Base-by-base conservation (phyloP, 1,284 basidiomycete genomes). In the Coniophora puteana region DNA sequence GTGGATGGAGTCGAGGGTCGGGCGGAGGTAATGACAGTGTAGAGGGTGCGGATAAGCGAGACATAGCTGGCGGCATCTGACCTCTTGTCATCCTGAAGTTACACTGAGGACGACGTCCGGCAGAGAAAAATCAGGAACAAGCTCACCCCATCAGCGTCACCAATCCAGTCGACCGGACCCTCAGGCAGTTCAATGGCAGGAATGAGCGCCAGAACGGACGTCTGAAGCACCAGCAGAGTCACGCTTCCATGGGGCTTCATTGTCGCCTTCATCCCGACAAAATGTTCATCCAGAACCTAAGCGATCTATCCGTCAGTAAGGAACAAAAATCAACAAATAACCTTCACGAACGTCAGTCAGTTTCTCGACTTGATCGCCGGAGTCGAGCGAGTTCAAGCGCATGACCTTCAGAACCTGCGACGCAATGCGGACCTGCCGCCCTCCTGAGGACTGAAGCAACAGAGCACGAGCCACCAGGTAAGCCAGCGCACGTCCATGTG, bases 381-480 rank as follows among this genome's bases (percentile, higher is more conserved):
- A 52, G 43, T 74, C 74, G 48, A 78, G 57, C 1, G 59, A 66
- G 3, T 57, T 58, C n/a, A 76, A 45, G n/a, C 62, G 60, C 57
- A 83, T 72, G 2, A 65, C 57, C 20, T 62, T 52, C 24, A 87
- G 50, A 3, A 82, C 54, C 38, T 65, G 64, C 12, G 67, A 59
- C 1, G 80, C 84, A 0, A 74, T 63, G 8, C 71, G 65, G 16
- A 85, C 55, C 49, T 80, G 80, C 41, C 71, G 72, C 31, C 76
- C 71, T 11, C 78, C 80, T 12, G 76, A 72, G 2, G 81, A 52
- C 12, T 67, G 68, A 18, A 56, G 57, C 18, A 91, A 53, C 29
- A 91, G 56, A 0, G 74, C 69, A 12, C 76, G 71, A 5, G 74
- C 59, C 37, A 89, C 62, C 5, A 91, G 64, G 50, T 79, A 77